These are phyloP conservation scores for Candida labiduridarum DNA, from an alignment of 1,139 yeast genomes.

Conservation along the genomic window DNA sequence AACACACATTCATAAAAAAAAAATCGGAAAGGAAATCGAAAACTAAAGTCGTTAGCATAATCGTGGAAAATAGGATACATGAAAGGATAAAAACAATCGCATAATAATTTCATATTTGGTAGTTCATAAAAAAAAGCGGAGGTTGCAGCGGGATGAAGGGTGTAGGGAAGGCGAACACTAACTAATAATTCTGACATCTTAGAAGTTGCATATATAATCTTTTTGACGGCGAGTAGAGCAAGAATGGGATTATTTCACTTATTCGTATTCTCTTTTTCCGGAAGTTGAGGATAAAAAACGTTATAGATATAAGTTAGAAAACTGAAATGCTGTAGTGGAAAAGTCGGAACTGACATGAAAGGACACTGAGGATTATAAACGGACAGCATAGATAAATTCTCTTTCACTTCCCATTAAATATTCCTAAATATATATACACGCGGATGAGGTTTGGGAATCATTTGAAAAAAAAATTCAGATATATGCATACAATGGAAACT, in stretches of 20 bases:
- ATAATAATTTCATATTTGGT: not conserved
- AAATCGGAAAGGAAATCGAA: not conserved
- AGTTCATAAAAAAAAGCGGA: not conserved
- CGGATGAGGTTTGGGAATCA: slow-evolving; percentile 1
- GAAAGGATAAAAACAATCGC: not conserved
- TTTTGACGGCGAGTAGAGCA: not conserved
- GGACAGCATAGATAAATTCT: not conserved
- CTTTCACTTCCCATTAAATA: slow-evolving; percentile 1
- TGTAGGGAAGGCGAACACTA: not conserved
- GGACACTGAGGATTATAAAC: not conserved
- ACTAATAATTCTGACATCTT: not conserved
- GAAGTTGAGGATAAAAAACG: slow-evolving; percentile 2
- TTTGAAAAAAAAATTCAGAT: not conserved
- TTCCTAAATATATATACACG: not conserved
- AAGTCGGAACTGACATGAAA: not conserved
- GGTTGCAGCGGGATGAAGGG: no score
- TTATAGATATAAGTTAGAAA: not conserved
- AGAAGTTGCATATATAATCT: not conserved
- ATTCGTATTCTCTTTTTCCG: slow-evolving; percentile 1
- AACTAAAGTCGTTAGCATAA: not conserved
- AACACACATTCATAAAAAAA: not conserved
- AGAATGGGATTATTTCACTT: not conserved
- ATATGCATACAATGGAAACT: not conserved
- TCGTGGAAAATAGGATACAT: not conserved
- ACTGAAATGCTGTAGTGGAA: slow-evolving; percentile 4